phyloP scores from a whole-genome alignment of 1,284 basidiomycete species.

The Polyporus tsugae region DNA sequence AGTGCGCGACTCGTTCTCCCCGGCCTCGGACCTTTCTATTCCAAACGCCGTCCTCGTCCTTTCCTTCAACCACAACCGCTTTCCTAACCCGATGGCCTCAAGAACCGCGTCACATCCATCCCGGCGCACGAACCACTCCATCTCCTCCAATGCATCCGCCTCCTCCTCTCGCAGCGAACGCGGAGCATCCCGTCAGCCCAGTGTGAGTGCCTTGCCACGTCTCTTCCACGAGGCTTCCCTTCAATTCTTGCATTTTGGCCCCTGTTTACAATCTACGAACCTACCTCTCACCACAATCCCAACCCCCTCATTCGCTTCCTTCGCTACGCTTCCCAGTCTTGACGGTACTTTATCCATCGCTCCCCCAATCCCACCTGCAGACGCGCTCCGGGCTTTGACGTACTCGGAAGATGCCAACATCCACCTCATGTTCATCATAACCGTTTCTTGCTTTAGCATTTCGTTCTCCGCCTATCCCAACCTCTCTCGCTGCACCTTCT shows the following conservation, averaged over 20 bases:
- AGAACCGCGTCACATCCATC: conserved; percentile 10
- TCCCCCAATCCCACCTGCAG: no score
- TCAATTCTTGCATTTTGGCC: no score
- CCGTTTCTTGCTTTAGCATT: neutral
- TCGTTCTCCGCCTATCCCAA: neutral
- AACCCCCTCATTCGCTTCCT: neutral
- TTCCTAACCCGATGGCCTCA: neutral
- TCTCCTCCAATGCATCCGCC: conserved; percentile 11
- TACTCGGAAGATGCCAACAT: neutral
- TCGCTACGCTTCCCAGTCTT: no score
- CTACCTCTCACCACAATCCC: no score
- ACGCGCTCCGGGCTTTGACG: no score
- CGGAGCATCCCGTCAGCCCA: conserved; percentile 8
- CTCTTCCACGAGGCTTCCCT: neutral
- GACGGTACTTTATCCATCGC: no score
- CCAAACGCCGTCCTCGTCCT: neutral
- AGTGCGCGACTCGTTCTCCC: neutral
- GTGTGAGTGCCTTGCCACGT: conserved; percentile 5
- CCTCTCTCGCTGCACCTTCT: conserved; percentile 1
- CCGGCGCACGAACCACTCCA: conserved; percentile 5
- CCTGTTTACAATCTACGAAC: no score
- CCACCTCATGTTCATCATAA: neutral
- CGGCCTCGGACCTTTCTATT: neutral
- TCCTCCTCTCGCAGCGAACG: conserved; percentile 13
- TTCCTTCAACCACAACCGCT: neutral